Evolutionary conservation across 805 yeast species (phyloP).

Genomic region (Lipomyces yamadae): DNA sequence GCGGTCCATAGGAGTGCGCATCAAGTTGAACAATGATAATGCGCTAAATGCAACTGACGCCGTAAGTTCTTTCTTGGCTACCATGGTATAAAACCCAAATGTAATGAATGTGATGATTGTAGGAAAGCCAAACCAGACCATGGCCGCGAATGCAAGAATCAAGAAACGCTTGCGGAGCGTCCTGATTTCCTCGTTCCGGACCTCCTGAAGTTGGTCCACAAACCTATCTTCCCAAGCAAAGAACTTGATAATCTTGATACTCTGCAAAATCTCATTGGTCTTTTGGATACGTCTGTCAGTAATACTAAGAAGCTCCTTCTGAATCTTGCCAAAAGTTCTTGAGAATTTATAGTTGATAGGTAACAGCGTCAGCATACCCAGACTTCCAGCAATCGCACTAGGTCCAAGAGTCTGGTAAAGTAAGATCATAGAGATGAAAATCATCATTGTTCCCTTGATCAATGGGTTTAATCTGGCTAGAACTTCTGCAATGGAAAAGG

Average conservation of each 20-base stretch:
- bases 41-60: slow-evolving; percentile 95
- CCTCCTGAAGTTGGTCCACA: slow-evolving; percentile 65
- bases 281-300: slow-evolving; percentile 93
- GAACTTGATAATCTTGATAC: slow-evolving; percentile 90
- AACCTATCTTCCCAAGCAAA: slow-evolving; percentile 96
- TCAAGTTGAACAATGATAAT: slow-evolving; percentile 78
- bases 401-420: slow-evolving; percentile 79
- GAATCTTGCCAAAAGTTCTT: slow-evolving; percentile 62
- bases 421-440: slow-evolving; percentile 67
- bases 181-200: slow-evolving; percentile 76
- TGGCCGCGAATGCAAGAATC: slow-evolving; percentile 60
- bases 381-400: slow-evolving; percentile 85
- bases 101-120: slow-evolving; percentile 78
- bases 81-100: slow-evolving; percentile 77
- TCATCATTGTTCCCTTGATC: slow-evolving; percentile 74
- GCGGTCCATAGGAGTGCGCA: slow-evolving; percentile 88
- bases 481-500: slow-evolving; percentile 91
- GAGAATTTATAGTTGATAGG: slow-evolving; percentile 79
- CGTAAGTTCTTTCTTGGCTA: slow-evolving; percentile 73
- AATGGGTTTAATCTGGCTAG: slow-evolving; percentile 88
- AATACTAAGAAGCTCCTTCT: slow-evolving; percentile 70
- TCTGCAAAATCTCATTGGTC: slow-evolving; percentile 88
- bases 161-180: slow-evolving; percentile 62
- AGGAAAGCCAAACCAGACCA: slow-evolving; percentile 71
- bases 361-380: slow-evolving; percentile 62